These are phyloP conservation scores for Aspergillus sp. DNA, from an alignment of 2,329 filamentous ascomycete genomes.

Conservation along the genomic window DNA sequence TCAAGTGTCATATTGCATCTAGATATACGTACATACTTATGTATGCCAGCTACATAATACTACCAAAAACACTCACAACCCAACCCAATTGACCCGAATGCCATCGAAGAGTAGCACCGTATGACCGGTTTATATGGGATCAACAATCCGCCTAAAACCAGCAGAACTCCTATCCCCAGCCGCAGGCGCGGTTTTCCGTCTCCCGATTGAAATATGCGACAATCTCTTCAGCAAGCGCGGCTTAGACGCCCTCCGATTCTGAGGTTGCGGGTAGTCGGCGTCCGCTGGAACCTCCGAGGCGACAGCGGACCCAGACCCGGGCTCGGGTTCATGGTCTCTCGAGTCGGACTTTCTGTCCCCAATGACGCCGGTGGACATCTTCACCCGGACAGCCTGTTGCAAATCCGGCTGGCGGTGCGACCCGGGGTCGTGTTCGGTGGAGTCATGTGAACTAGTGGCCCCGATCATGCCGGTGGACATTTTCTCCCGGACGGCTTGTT, in stretches of 20 bases:
- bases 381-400: not conserved
- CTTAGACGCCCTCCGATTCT: slow-evolving; percentile 1
- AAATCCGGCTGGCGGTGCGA: too few relatives aligned
- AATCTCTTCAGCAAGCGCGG: slow-evolving; percentile 2
- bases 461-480: slow-evolving; percentile 13
- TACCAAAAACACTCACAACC: too few relatives aligned
- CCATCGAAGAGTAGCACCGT: too few relatives aligned
- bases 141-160: slow-evolving; percentile 4
- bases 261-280: not conserved
- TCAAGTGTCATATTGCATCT: too few relatives aligned
- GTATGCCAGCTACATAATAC: too few relatives aligned
- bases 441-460: not conserved
- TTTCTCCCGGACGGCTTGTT: slow-evolving; percentile 17
- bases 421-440: not conserved
- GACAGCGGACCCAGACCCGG: not conserved
- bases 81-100: too few relatives aligned
- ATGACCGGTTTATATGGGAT: too few relatives aligned
- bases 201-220: slow-evolving; percentile 1
- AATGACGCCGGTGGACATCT: slow-evolving; percentile 1
- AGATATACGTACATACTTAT: too few relatives aligned
- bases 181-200: not conserved
- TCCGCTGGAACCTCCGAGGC: not conserved
- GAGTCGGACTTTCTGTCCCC: too few relatives aligned
- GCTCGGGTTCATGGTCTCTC: too few relatives aligned
- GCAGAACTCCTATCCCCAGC: not conserved